Base-by-base conservation (phyloP, 75 land plant species). In the Pseudotsuga menziesii region DNA sequence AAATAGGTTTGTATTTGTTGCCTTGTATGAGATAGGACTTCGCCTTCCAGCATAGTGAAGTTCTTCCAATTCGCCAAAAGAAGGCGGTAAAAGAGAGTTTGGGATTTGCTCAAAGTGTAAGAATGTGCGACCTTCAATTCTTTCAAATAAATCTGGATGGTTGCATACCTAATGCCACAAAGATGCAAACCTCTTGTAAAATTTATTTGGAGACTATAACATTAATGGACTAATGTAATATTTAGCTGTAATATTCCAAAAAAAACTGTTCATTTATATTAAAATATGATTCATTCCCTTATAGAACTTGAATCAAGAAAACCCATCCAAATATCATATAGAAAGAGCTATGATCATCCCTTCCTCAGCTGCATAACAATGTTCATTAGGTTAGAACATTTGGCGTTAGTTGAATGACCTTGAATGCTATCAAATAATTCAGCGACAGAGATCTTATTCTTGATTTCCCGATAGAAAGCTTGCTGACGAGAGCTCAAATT, bases 61-160 rank as follows among this genome's bases (percentile, higher is more conserved):
- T 62, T 91, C 92, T 80, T 92, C 99, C 72, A 89, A 57, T 72
- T 89, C 95, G 32, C 99, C 99, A 84, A 94, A 97, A 19, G 98
- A 86, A 61, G 99, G 89, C 19, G 95, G 93, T 56, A 87, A 82
- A 75, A 91, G 93, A 72, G 95, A 72, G 75, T 89, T 83, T 71
- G 89, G 89, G 55, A 89, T 81, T 14, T 83, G 80, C 36, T 88
- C 90, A 84, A 97, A 97, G 80, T 91, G 84, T 16, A 94, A 75
- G 62, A 84, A 97, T 54, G 98, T 78, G 63, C 83, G 90, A 39
- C 99, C 99, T 77, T 97, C 99, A 85, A 91, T 97, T 22, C 99
- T 88, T 74, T 97, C 99, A 87, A 97, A 97, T 73, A 97, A 79
- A 81, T 97, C 99, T 66, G 99, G 99, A 85, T 97, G 99, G 78